These are phyloP conservation scores for Cryptococcus maquisensis DNA, from an alignment of 1,284 basidiomycete genomes.

Conservation along the genomic window DNA sequence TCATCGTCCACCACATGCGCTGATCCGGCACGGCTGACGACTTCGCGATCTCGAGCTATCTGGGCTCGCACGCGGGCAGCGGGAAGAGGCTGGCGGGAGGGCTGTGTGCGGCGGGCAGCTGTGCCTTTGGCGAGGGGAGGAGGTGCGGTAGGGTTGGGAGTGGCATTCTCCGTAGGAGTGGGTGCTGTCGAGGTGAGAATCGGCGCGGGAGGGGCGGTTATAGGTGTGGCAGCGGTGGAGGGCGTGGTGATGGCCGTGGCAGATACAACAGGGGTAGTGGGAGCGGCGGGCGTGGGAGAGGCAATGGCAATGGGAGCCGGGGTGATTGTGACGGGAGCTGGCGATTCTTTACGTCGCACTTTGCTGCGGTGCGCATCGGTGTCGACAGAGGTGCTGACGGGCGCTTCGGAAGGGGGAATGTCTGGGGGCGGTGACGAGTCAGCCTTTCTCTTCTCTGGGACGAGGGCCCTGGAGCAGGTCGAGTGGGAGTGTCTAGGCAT, in stretches of 20 bases:
- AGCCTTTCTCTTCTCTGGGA: not conserved
- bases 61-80: not conserved
- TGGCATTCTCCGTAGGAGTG: not conserved
- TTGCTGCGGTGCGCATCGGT: not conserved
- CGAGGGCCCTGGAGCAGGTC: not conserved
- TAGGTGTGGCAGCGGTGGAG: not conserved
- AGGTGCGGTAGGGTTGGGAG: not conserved
- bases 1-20: slow-evolving; percentile 24
- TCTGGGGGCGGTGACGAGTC: not conserved
- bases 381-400: slow-evolving; percentile 1
- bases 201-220: not conserved
- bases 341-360: not conserved
- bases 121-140: not conserved
- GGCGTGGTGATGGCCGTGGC: not conserved
- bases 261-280: not conserved
- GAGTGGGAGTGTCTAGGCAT: not conserved
- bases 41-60: not conserved
- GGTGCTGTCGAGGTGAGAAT: not conserved
- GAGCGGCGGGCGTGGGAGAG: not conserved
- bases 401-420: not conserved
- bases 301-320: too few species aligned
- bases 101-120: not conserved
- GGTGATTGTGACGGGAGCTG: not conserved
- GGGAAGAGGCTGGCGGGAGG: not conserved
- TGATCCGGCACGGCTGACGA: slow-evolving; percentile 7